Conservation (phyloP, 2,329 filamentous ascomycete genomes). For the Epicoccum sorghinum region DNA sequence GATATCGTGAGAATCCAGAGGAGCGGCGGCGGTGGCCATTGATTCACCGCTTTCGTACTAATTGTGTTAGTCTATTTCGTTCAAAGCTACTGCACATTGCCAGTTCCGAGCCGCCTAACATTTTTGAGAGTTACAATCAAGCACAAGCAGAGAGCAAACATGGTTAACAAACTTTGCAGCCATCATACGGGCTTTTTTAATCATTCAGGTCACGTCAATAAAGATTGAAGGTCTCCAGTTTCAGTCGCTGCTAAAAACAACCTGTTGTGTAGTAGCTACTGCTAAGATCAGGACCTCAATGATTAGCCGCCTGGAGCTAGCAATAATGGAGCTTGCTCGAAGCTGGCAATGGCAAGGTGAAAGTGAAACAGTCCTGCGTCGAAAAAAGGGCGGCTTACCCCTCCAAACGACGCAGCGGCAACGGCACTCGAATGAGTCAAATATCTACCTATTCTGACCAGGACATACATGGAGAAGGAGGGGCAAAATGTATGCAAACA, state of each 20-base stretch:
- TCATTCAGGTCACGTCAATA: too few species aligned
- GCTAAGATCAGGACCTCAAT: too few species aligned
- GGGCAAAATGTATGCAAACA: background rate
- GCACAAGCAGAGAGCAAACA: too few species aligned
- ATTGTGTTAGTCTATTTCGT: background rate
- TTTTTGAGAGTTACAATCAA: too few species aligned
- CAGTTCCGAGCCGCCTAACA: too few species aligned
- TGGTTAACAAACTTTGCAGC: too few species aligned
- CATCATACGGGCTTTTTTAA: too few species aligned
- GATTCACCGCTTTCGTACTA: background rate
- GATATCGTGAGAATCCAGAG: background rate
- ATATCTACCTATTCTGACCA: background rate
- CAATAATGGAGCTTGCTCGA: background rate
- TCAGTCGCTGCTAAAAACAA: too few species aligned
- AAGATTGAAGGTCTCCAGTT: too few species aligned
- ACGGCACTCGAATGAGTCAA: conserved; percentile 1
- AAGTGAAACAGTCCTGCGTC: conserved; percentile 8
- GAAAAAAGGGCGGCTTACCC: conserved; percentile 12
- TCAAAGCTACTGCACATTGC: too few species aligned
- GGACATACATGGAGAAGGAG: background rate
- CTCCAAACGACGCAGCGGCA: background rate
- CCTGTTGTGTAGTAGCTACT: too few species aligned
- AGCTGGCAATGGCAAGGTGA: background rate
- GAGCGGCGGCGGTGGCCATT: background rate
- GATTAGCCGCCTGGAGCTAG: background rate